phyloP scores from a whole-genome alignment of 108 stramenopile genomes.

The Fragilaria crotonensis region DNA sequence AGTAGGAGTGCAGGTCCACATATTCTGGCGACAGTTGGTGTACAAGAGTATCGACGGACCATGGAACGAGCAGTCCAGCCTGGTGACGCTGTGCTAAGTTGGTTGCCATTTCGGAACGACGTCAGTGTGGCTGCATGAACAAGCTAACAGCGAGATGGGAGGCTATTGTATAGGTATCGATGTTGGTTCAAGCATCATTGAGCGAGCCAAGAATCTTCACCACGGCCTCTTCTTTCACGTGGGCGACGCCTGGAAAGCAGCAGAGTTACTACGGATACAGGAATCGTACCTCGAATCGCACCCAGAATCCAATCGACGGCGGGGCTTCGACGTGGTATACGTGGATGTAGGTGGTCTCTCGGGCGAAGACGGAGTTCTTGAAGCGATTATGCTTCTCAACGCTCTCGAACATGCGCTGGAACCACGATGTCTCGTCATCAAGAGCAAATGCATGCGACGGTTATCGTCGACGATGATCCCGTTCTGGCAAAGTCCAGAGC shows the following conservation, averaged over 20 bases:
- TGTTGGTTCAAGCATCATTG: constrained; percentile 37
- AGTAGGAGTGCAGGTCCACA: not conserved
- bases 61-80: constrained; percentile 18
- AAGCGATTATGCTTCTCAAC: constrained; percentile 21
- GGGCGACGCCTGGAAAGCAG: constrained; percentile 45
- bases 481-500: constrained; percentile 30
- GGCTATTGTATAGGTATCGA: constrained; percentile 40
- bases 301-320: not conserved
- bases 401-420: constrained; percentile 29
- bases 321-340: constrained; percentile 35
- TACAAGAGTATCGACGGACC: constrained; percentile 39
- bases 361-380: constrained; percentile 35
- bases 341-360: constrained; percentile 50
- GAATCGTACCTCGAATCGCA: constrained; percentile 12
- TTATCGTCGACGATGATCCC: constrained; percentile 21
- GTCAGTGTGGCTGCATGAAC: constrained; percentile 23
- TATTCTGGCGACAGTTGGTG: constrained; percentile 38
- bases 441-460: constrained; percentile 32
- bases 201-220: constrained; percentile 20
- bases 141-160: constrained; percentile 3
- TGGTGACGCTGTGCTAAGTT: constrained; percentile 31
- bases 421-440: constrained; percentile 39
- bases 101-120: constrained; percentile 48
- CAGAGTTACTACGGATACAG: constrained; percentile 22
- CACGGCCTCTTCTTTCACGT: constrained; percentile 27